phyloP scores from a whole-genome alignment of 1,284 basidiomycete species.

The Cronartium quercuum region DNA sequence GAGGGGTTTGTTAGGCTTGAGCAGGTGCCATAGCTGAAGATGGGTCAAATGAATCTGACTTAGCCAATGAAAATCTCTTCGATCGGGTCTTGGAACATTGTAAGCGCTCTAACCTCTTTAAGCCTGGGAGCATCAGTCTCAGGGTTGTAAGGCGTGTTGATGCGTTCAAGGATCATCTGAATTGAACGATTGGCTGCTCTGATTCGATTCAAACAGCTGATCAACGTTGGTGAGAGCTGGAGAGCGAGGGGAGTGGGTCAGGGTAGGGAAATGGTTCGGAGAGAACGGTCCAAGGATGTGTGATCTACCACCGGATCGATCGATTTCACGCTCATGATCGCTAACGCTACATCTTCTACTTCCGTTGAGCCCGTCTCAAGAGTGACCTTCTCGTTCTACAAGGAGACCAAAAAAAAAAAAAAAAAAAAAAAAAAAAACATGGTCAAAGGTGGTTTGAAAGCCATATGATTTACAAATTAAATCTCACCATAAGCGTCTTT shows the following conservation, averaged over 20 bases:
- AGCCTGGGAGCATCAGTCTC: background rate
- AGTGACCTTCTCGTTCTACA: slow-evolving; percentile 1
- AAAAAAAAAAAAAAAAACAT: no score
- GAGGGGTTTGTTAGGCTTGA: slow-evolving; percentile 12
- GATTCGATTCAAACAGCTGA: slow-evolving; percentile 5
- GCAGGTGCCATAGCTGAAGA: slow-evolving; percentile 17
- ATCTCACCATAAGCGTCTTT: slow-evolving; percentile 5
- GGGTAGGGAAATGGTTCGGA: background rate
- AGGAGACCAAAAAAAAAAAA: no score
- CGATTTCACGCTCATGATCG: slow-evolving; percentile 16
- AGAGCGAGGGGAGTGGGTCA: background rate
- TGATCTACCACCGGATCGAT: slow-evolving; percentile 19
- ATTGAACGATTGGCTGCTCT: background rate
- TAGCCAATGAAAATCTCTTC: no score
- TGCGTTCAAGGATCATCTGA: background rate
- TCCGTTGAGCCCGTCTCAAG: background rate
- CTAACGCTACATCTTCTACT: slow-evolving; percentile 1
- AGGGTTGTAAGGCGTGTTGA: background rate
- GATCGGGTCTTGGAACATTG: no score
- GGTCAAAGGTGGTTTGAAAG: background rate
- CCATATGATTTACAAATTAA: background rate
- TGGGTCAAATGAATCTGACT: background rate
- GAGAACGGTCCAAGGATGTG: background rate
- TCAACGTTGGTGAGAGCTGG: slow-evolving; percentile 7
- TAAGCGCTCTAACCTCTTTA: slow-evolving; percentile 6